Evolutionary conservation across 192 early-diverging fungal genomes (phyloP).

Genomic region (Coemansia sp.): DNA sequence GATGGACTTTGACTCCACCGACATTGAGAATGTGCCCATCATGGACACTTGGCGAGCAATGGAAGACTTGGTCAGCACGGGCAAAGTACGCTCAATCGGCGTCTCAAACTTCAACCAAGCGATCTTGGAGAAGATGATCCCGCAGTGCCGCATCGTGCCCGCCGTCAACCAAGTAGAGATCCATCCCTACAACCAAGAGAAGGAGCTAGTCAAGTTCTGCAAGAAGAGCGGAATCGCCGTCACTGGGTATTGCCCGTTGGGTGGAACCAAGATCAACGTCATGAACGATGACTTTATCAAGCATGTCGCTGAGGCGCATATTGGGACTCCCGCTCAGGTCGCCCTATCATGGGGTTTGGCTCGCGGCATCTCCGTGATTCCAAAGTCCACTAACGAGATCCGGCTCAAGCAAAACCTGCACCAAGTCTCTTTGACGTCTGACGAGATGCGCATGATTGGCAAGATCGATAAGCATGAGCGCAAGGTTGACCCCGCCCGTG

Average conservation of each 20-base stretch:
- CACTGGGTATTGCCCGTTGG: constrained; percentile 86
- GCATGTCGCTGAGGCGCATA: constrained; percentile 71
- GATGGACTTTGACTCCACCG: constrained; percentile 37
- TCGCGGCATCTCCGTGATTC: constrained; percentile 77
- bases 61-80: constrained; percentile 73
- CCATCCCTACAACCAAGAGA: constrained; percentile 69
- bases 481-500: constrained; percentile 38
- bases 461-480: constrained; percentile 34
- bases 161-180: constrained; percentile 88
- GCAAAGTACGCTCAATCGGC: constrained; percentile 80
- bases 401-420: constrained; percentile 63
- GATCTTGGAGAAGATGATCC: constrained; percentile 70
- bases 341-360: constrained; percentile 74
- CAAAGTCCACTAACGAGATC: constrained; percentile 71
- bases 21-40: constrained; percentile 60
- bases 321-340: constrained; percentile 70
- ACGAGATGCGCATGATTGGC: constrained; percentile 43
- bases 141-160: constrained; percentile 68
- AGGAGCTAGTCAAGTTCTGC: constrained; percentile 75
- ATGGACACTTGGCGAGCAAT: constrained; percentile 80
- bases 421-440: constrained; percentile 26
- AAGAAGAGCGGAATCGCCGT: constrained; percentile 68
- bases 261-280: constrained; percentile 47
- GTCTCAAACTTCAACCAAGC: constrained; percentile 78
- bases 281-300: constrained; percentile 58